Percentiles rank a stretch among this genome's conserved stretches.
phyloP scores from a whole-genome alignment of 768 basidiomycete species.

The Tephrocybe sp. region DNA sequence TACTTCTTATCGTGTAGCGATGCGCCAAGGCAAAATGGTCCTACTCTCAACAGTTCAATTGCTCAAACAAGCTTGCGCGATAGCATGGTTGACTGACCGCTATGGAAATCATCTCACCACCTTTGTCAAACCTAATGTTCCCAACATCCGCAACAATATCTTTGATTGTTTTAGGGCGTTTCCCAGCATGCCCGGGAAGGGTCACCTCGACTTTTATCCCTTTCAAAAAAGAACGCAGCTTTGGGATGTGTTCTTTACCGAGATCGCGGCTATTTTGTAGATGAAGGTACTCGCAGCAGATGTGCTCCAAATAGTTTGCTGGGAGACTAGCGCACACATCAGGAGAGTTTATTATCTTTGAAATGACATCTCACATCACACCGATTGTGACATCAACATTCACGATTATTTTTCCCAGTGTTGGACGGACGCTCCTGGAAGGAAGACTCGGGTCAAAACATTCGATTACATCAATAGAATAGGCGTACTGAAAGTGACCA shows the following conservation, averaged over 20 bases:
- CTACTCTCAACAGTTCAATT: constrained; percentile 12
- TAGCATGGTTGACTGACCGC: constrained; percentile 18
- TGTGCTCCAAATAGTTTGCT: constrained; percentile 15
- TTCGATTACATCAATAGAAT: not conserved
- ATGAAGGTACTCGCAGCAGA: constrained; percentile 22
- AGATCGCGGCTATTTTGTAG: constrained; percentile 20
- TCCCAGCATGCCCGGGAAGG: constrained; percentile 19
- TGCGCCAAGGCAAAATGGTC: constrained; percentile 26
- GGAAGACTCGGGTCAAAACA: not conserved
- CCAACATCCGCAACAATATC: constrained; percentile 28
- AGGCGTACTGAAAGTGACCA: constrained; percentile 42
- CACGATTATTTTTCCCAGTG: constrained; percentile 32
- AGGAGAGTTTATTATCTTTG: not conserved
- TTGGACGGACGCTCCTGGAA: constrained; percentile 42
- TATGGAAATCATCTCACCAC: constrained; percentile 23
- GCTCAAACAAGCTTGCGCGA: not conserved
- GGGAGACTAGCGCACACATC: constrained; percentile 22
- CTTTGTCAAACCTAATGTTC: constrained; percentile 24
- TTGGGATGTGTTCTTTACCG: constrained; percentile 13
- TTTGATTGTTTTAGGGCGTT: constrained; percentile 25
- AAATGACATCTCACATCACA: constrained; percentile 31
- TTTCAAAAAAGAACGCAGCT: constrained; percentile 26
- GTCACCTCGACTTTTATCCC: constrained; percentile 27
- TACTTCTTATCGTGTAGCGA: constrained; percentile 19
- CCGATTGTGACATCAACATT: constrained; percentile 45